Conservation (phyloP, 768 basidiomycete species). For the Leccinum rimulosum region DNA sequence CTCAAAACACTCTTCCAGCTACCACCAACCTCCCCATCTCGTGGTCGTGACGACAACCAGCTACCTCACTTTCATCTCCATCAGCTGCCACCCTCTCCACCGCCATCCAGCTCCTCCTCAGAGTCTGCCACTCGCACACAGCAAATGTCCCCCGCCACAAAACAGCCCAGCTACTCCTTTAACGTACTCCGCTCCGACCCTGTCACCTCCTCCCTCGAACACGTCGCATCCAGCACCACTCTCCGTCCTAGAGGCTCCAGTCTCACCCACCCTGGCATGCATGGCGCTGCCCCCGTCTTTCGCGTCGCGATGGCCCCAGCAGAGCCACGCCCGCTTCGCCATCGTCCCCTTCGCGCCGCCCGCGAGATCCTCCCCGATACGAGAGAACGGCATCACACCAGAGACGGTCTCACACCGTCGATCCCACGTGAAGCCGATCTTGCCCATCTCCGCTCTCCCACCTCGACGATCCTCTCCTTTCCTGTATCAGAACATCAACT, state of each 20-base stretch:
- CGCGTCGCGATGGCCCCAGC: constrained; percentile 34
- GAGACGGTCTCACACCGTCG: constrained; percentile 26
- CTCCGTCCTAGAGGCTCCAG: constrained; percentile 32
- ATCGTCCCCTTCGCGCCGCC: constrained; percentile 13
- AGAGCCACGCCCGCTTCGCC: constrained; percentile 20
- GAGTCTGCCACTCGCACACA: constrained; percentile 25
- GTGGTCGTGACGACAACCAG: neutral
- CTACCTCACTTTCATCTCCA: constrained; percentile 5
- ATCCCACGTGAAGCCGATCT: constrained; percentile 32
- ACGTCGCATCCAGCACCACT: constrained; percentile 42
- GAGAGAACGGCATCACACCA: constrained; percentile 23
- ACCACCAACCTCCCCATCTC: neutral
- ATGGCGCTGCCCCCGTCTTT: constrained; percentile 37
- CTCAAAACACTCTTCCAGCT: neutral
- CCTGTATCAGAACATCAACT: constrained; percentile 31
- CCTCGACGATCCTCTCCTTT: constrained; percentile 35
- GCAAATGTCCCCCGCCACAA: constrained; percentile 10
- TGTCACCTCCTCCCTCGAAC: constrained; percentile 40
- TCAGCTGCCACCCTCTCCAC: constrained; percentile 21
- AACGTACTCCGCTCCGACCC: constrained; percentile 46
- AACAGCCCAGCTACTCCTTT: constrained; percentile 35
- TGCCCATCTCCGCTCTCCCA: constrained; percentile 28
- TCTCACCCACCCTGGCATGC: constrained; percentile 24
- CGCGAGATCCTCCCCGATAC: constrained; percentile 28
- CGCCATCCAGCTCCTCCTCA: constrained; percentile 29